Evolutionary conservation across 1,284 basidiomycete genomes (phyloP), one percentile per base, ranked within the genome.

Genomic region (Fomitopsis palustris): DNA sequence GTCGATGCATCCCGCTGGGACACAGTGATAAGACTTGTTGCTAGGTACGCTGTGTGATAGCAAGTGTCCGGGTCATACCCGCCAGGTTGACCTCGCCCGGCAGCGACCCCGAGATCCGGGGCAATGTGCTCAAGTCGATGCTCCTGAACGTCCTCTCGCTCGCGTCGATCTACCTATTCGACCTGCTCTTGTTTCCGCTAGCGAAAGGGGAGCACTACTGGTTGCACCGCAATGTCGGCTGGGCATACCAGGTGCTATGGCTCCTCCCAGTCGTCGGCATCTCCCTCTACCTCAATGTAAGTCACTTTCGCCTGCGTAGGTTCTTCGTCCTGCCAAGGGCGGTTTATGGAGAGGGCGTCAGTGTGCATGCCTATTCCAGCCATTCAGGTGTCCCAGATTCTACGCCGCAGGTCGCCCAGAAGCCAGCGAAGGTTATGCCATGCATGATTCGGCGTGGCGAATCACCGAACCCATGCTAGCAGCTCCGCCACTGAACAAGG

Each of bases 221-320:
- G 86, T 70, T 90, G 33, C 85, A 86, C 67, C 76, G 83, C 21
- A 89, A 90, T 65, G 77, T 90, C 14, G 84, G 87, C 7, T 85
- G 83, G 82, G 84, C 90, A 61, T 93, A 92, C 70, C 85, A 84
- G 65, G 74, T 83, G 2, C 72, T 93, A 41, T 93, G 91, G 90
- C 73, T 93, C 5, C 72, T 90, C 27, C 90, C 91, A 1, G 81
- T 92, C 54, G 78, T 91, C 4, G 85, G 86, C 6, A 72, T 75
- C 21, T 90, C 89, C 5, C 80, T 92, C 58, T 92, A 91, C 71
- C 76, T 92, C 53, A 92, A 92, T 67, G 89, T 91, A 65, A 71
- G 87, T 77, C 38, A 19, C 49, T 57, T 42, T n/a, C 37, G 17
- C 42, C 12, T 57, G 27, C 3, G 35, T 37, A 37, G 35, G 35